These are phyloP conservation scores for Achlya hypogyna DNA, from an alignment of 352 stramenopile genomes.

Conservation along the genomic window DNA sequence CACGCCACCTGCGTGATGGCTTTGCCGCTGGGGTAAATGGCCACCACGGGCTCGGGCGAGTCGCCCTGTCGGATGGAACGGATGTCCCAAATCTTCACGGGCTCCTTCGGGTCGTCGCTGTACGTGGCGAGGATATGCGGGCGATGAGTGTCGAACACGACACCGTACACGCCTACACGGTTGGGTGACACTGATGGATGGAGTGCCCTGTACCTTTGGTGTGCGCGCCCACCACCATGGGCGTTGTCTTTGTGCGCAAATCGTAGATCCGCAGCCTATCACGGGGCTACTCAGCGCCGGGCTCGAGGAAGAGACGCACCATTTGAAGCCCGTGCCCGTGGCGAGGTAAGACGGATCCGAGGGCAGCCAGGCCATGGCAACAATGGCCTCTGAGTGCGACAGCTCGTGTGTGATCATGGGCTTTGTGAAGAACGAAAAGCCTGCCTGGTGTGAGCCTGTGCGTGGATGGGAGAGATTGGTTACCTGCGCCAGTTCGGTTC, in stretches of 20 bases:
- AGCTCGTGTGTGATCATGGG: slow-evolving; percentile 54
- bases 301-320: slow-evolving; percentile 6
- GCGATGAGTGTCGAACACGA: slow-evolving; percentile 73
- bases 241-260: slow-evolving; percentile 45
- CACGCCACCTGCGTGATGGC: slow-evolving; percentile 68
- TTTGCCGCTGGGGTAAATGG: slow-evolving; percentile 63
- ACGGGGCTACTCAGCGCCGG: background rate
- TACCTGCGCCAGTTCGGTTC: background rate
- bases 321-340: slow-evolving; percentile 81
- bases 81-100: slow-evolving; percentile 83
- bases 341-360: slow-evolving; percentile 67
- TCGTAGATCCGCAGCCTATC: slow-evolving; percentile 68
- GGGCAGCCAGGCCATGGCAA: slow-evolving; percentile 78
- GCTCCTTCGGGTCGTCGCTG: slow-evolving; percentile 69
- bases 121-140: slow-evolving; percentile 78
- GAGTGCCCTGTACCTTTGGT: slow-evolving; percentile 38
- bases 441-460: background rate
- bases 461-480: background rate
- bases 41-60: slow-evolving; percentile 54
- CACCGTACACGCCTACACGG: slow-evolving; percentile 41
- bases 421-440: slow-evolving; percentile 35
- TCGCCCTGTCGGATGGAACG: slow-evolving; percentile 36
- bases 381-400: slow-evolving; percentile 73
- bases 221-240: slow-evolving; percentile 73
- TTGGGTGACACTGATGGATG: background rate